Percentiles rank a stretch among this genome's conserved stretches.
These are phyloP conservation scores for Trichoderma brevicompactum DNA, from an alignment of 2,329 filamentous ascomycete species.

Conservation along the genomic window DNA sequence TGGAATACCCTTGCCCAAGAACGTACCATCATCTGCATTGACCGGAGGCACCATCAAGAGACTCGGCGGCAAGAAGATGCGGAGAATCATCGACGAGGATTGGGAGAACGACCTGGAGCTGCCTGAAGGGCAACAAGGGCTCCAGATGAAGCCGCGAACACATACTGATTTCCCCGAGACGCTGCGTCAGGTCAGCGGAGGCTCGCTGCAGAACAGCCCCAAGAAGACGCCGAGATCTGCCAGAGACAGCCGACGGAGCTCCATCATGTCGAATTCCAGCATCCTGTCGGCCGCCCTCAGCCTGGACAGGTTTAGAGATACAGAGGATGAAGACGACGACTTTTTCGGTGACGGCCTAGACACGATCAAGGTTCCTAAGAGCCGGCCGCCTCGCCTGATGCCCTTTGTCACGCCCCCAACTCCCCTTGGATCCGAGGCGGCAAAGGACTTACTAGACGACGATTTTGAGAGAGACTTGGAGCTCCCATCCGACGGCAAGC, in stretches of 20 bases:
- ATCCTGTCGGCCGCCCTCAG: slow-evolving; percentile 54
- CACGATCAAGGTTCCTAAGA: slow-evolving; percentile 71
- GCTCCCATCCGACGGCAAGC: slow-evolving; percentile 67
- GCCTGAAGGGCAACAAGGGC: slow-evolving; percentile 59
- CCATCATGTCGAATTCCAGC: slow-evolving; percentile 41
- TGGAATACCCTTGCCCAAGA: slow-evolving; percentile 86
- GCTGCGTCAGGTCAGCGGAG: slow-evolving; percentile 67
- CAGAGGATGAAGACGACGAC: slow-evolving; percentile 61
- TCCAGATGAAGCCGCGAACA: slow-evolving; percentile 69
- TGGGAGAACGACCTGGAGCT: slow-evolving; percentile 81
- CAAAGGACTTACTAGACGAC: slow-evolving; percentile 51
- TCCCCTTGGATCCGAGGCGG: slow-evolving; percentile 50
- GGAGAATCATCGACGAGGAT: slow-evolving; percentile 75
- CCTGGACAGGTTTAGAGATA: slow-evolving; percentile 67
- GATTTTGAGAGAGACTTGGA: slow-evolving; percentile 76
- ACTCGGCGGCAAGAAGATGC: slow-evolving; percentile 74
- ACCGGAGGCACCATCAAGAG: slow-evolving; percentile 93
- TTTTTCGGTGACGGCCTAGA: slow-evolving; percentile 66
- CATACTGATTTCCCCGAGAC: slow-evolving; percentile 67
- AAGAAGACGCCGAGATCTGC: slow-evolving; percentile 41
- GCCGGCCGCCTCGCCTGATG: slow-evolving; percentile 54
- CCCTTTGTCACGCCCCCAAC: slow-evolving; percentile 62
- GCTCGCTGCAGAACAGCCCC: slow-evolving; percentile 59
- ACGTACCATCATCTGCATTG: slow-evolving; percentile 85
- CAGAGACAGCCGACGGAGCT: slow-evolving; percentile 40